A percentile compares a stretch with the other conserved stretches of the same genome.
phyloP scores from a whole-genome alignment of 1,284 basidiomycete genomes.

The Malassezia nana region DNA sequence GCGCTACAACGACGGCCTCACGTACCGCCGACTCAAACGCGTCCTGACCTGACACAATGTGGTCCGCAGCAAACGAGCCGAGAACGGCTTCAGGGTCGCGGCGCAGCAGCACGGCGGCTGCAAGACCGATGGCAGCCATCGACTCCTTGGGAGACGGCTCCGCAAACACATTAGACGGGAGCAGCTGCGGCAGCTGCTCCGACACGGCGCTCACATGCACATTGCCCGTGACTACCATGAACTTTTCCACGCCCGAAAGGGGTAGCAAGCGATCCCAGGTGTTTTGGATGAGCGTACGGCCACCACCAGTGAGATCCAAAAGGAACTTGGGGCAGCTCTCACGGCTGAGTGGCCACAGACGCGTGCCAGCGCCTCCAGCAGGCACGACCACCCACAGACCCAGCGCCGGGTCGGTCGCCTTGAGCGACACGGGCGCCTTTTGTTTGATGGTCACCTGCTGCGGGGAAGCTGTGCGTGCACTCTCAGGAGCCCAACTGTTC shows the following conservation, averaged over 20 bases:
- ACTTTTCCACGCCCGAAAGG: slow-evolving; percentile 27
- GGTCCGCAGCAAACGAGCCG: slow-evolving; percentile 47
- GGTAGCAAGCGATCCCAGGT: slow-evolving; percentile 44
- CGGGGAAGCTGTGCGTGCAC: slow-evolving; percentile 9
- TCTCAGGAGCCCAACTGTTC: slow-evolving; percentile 7
- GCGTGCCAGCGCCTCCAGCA: slow-evolving; percentile 44
- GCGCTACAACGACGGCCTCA: slow-evolving; percentile 44
- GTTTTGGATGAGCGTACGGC: slow-evolving; percentile 37
- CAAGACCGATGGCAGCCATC: slow-evolving; percentile 46
- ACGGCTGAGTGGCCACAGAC: slow-evolving; percentile 44
- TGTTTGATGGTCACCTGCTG: slow-evolving; percentile 9
- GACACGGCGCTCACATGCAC: slow-evolving; percentile 35
- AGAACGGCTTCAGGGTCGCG: slow-evolving; percentile 45
- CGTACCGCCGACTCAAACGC: slow-evolving; percentile 45
- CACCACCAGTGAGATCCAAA: slow-evolving; percentile 40
- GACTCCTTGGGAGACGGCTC: slow-evolving; percentile 45
- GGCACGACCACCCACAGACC: slow-evolving; percentile 45
- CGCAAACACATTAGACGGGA: slow-evolving; percentile 33
- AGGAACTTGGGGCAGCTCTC: slow-evolving; percentile 45
- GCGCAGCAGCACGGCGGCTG: slow-evolving; percentile 40
- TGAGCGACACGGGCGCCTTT: slow-evolving; percentile 13
- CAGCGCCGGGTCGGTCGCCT: slow-evolving; percentile 38
- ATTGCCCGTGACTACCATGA: slow-evolving; percentile 44
- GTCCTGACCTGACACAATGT: slow-evolving; percentile 46
- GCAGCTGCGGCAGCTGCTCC: slow-evolving; percentile 34